A percentile compares a stretch with the other conserved stretches of the same genome.
Evolutionary conservation across 495 filamentous ascomycete genomes (phyloP).

Genomic region (Penicillium maclennaniae): DNA sequence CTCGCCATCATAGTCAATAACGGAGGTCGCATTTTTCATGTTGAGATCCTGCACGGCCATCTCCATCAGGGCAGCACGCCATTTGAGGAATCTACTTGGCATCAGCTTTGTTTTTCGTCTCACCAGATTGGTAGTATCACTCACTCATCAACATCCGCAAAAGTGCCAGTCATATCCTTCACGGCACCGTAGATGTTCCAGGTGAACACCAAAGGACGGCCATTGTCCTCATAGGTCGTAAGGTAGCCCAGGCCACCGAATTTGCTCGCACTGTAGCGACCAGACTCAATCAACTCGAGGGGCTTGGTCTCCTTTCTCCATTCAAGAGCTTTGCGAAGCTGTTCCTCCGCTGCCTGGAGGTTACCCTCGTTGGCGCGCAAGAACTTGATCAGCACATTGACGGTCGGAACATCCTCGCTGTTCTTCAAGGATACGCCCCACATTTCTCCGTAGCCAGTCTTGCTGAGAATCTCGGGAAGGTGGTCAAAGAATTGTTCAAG

Average conservation of each 20-base stretch:
- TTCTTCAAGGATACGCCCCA: slow-evolving; percentile 67
- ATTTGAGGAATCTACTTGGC: slow-evolving; percentile 65
- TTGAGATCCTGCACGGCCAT: slow-evolving; percentile 66
- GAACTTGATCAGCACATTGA: slow-evolving; percentile 84
- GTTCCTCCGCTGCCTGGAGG: slow-evolving; percentile 63
- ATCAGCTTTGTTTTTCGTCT: not conserved
- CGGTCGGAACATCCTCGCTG: slow-evolving; percentile 61
- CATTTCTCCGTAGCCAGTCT: slow-evolving; percentile 61
- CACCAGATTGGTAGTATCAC: slow-evolving; percentile 17
- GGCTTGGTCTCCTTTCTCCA: slow-evolving; percentile 71
- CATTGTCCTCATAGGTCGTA: slow-evolving; percentile 43
- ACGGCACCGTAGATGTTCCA: slow-evolving; percentile 87
- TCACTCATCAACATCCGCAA: slow-evolving; percentile 73
- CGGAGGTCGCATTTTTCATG: slow-evolving; percentile 58
- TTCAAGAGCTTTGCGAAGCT: slow-evolving; percentile 71
- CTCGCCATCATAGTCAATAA: slow-evolving; percentile 66
- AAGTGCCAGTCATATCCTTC: slow-evolving; percentile 67
- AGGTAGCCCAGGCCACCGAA: slow-evolving; percentile 53
- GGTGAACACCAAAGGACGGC: slow-evolving; percentile 51
- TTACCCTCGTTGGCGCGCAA: slow-evolving; percentile 82
- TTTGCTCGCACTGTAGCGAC: slow-evolving; percentile 48
- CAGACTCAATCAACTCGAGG: slow-evolving; percentile 34
- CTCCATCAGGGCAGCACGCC: slow-evolving; percentile 87
- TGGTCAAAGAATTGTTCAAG: slow-evolving; percentile 37
- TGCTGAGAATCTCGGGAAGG: slow-evolving; percentile 42